phyloP scores from a whole-genome alignment of 768 basidiomycete genomes.

The Rhodotorula sphaerocarpa region DNA sequence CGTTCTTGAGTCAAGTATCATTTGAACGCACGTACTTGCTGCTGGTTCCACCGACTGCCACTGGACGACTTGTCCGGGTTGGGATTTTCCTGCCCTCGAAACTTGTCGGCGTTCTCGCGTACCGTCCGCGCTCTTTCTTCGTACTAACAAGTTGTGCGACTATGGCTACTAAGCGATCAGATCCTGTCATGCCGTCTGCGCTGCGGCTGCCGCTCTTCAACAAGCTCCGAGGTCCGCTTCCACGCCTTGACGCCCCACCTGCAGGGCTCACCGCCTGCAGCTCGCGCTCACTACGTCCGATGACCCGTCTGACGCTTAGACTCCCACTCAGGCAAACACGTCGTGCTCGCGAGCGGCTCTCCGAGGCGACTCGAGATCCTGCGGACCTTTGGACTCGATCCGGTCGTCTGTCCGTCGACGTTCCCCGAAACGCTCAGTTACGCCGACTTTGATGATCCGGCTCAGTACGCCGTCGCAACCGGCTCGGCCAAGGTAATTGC shows the following conservation, averaged over 20 bases:
- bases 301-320: too few relatives aligned
- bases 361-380: conserved; percentile 38
- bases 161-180: too few relatives aligned
- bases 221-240: conserved; percentile 13
- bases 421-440: conserved; percentile 72
- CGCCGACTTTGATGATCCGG: conserved; percentile 59
- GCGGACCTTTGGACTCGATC: conserved; percentile 52
- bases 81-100: too few relatives aligned
- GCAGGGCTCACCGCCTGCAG: background rate
- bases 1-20: too few relatives aligned
- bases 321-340: conserved; percentile 23
- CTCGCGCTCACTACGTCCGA: too few relatives aligned
- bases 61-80: too few relatives aligned
- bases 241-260: too few relatives aligned
- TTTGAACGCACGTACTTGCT: too few relatives aligned
- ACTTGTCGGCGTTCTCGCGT: too few relatives aligned
- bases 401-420: conserved; percentile 63
- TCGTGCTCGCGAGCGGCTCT: conserved; percentile 37
- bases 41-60: too few relatives aligned
- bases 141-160: too few relatives aligned
- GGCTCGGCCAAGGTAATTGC: conserved; percentile 56
- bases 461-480: conserved; percentile 68
- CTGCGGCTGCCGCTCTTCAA: conserved; percentile 29
- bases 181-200: conserved; percentile 25
- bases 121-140: too few relatives aligned